Percentiles rank a stretch among this genome's conserved stretches.
These are phyloP conservation scores for Desmodesmus armatus DNA, from an alignment of 139 green algal genomes.

Conservation along the genomic window DNA sequence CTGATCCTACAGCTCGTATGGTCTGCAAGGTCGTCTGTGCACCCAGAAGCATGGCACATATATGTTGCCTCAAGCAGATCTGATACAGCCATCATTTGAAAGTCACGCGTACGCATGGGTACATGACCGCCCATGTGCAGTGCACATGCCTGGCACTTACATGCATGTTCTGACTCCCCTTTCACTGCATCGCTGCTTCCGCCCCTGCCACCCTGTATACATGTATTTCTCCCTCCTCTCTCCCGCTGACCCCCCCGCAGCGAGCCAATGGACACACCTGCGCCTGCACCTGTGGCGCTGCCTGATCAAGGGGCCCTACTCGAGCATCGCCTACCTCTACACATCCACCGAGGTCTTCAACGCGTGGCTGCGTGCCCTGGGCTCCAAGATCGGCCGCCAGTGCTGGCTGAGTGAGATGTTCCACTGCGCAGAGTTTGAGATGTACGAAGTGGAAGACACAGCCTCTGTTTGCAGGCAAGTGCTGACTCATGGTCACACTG, in stretches of 20 bases:
- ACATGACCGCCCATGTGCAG: not conserved
- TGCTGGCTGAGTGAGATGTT: constrained; percentile 20
- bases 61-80: not conserved
- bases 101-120: not conserved
- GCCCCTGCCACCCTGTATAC: not conserved
- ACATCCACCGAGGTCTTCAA: not conserved
- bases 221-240: no score
- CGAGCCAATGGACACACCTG: not conserved
- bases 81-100: not conserved
- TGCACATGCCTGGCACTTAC: not conserved
- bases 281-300: not conserved
- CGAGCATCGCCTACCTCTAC: not conserved
- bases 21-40: no score
- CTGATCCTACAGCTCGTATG: no score
- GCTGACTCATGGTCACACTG: no score
- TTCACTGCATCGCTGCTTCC: not conserved
- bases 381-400: not conserved
- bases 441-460: not conserved
- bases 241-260: not conserved
- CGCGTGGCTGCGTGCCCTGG: not conserved
- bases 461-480: not conserved
- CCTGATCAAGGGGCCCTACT: not conserved
- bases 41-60: no score
- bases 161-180: not conserved
- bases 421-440: not conserved